These are phyloP conservation scores for Fusarium zealandicum DNA, from an alignment of 2,329 filamentous ascomycete species.

Conservation along the genomic window DNA sequence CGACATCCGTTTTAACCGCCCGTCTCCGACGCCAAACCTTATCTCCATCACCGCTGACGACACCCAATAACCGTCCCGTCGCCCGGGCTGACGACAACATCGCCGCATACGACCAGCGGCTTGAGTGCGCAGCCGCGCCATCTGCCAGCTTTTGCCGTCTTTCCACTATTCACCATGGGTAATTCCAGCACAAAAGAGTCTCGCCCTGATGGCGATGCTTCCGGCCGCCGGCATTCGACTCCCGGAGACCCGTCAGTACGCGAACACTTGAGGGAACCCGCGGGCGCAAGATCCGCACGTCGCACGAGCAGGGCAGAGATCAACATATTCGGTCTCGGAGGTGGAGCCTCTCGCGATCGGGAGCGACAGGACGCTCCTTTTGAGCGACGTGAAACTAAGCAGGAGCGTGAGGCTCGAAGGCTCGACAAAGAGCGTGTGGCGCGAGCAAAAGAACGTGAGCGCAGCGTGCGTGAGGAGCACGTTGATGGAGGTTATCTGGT, in stretches of 20 bases:
- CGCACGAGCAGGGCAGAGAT: constrained; percentile 55
- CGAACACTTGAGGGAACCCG: constrained; percentile 32
- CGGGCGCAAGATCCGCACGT: constrained; percentile 33
- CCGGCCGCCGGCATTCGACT: constrained; percentile 32
- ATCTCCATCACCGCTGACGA: constrained; percentile 4
- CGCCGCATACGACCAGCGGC: constrained; percentile 16
- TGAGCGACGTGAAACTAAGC: constrained; percentile 83
- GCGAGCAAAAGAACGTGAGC: constrained; percentile 83
- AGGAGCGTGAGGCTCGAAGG: constrained; percentile 87
- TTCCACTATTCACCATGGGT: constrained; percentile 44
- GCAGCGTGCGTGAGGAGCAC: constrained; percentile 89
- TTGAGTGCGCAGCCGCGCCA: constrained; percentile 30
- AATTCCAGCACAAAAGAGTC: constrained; percentile 52
- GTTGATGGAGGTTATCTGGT: constrained; percentile 95
- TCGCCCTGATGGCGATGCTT: constrained; percentile 42
- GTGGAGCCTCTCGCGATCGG: constrained; percentile 50
- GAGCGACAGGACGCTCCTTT: constrained; percentile 54
- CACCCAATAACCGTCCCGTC: neutral
- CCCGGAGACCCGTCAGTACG: constrained; percentile 37
- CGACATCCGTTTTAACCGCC: neutral
- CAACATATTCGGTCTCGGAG: constrained; percentile 53
- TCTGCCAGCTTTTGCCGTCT: constrained; percentile 11
- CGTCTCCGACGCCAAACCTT: neutral
- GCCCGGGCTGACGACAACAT: constrained; percentile 6
- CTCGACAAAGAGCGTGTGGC: constrained; percentile 80